Conservation (phyloP, 2,329 filamentous ascomycete genomes). For the Metarhizium robertsii region DNA sequence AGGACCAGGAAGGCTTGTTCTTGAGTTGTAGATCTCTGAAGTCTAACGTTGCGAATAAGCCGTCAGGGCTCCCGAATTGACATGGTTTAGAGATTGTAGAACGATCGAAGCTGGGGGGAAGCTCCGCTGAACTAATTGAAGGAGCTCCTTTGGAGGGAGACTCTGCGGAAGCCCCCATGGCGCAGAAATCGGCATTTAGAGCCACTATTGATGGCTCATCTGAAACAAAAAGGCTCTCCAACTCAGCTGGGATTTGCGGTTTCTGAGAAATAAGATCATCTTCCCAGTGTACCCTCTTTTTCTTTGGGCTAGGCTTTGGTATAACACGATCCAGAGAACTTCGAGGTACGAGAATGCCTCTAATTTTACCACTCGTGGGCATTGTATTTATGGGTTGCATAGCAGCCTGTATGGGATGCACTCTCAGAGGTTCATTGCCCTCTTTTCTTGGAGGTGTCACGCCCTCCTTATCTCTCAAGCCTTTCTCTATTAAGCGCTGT, state of each 20-base stretch:
- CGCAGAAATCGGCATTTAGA: background rate
- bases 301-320: background rate
- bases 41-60: constrained; percentile 3
- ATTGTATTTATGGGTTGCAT: background rate
- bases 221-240: constrained; percentile 4
- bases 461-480: constrained; percentile 6
- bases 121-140: background rate
- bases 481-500: constrained; percentile 5
- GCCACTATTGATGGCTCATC: background rate
- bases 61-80: constrained; percentile 6
- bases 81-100: constrained; percentile 5
- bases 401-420: background rate
- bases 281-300: constrained; percentile 6
- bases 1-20: constrained; percentile 14
- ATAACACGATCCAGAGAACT: background rate
- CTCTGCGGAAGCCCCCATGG: background rate
- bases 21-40: constrained; percentile 11
- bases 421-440: background rate
- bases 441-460: constrained; percentile 1
- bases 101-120: background rate
- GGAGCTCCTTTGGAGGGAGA: background rate
- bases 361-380: too few relatives aligned
- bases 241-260: background rate
- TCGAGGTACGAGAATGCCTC: background rate
- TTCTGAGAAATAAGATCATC: background rate